These are phyloP conservation scores for Lophium mytilinum DNA, from an alignment of 495 filamentous ascomycete genomes.

Conservation along the genomic window DNA sequence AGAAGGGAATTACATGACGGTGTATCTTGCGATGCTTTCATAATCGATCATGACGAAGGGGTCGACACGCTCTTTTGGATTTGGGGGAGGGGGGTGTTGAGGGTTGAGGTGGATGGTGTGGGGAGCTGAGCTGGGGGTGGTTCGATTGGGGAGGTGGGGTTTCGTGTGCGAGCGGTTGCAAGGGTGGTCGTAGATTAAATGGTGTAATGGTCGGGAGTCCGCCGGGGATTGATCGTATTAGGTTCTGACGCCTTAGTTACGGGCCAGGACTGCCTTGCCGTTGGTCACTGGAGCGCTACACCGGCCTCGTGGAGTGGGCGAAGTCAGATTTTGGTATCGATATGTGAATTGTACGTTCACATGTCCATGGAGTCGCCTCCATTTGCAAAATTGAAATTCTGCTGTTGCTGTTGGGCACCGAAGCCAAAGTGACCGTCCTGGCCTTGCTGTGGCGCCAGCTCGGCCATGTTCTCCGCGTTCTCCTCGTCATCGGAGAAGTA, in stretches of 20 bases:
- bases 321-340: no score
- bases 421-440: constrained; percentile 76
- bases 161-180: neutral
- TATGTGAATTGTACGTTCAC: constrained; percentile 46
- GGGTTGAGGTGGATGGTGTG: neutral
- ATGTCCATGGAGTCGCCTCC: constrained; percentile 96
- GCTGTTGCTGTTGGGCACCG: constrained; percentile 65
- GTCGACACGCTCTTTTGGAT: constrained; percentile 15
- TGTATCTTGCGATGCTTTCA: constrained; percentile 47
- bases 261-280: no score
- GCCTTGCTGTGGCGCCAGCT: constrained; percentile 55
- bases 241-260: no score
- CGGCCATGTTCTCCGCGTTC: constrained; percentile 59
- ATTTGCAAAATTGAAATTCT: constrained; percentile 89
- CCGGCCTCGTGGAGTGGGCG: no score
- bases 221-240: neutral
- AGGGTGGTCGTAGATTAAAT: constrained; percentile 7
- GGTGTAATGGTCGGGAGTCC: neutral
- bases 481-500: constrained; percentile 99
- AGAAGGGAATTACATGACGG: constrained; percentile 47
- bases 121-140: neutral
- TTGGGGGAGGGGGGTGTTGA: constrained; percentile 2
- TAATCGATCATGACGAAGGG: constrained; percentile 21
- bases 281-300: no score
- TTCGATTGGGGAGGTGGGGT: constrained; percentile 7